Percentiles rank a stretch among this genome's conserved stretches.
phyloP scores from a whole-genome alignment of 768 basidiomycete species.

The Lactarius trivialis region DNA sequence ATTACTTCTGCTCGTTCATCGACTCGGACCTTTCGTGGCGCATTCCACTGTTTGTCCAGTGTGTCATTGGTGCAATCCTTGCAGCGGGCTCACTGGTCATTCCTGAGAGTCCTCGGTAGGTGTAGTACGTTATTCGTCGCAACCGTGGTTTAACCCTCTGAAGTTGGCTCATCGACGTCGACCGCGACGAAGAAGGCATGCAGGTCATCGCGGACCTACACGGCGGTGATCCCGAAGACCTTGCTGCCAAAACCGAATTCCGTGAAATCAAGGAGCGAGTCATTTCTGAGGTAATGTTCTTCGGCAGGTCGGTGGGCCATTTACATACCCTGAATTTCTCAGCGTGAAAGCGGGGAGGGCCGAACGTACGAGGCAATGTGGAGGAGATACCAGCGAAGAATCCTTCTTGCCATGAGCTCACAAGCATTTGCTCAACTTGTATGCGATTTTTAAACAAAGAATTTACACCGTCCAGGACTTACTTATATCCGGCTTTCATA shows the following conservation, averaged over 20 bases:
- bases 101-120: conserved; percentile 84
- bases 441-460: conserved; percentile 29
- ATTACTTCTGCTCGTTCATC: conserved; percentile 89
- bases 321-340: background rate
- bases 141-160: background rate
- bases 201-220: conserved; percentile 83
- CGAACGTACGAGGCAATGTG: conserved; percentile 80
- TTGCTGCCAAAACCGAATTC: conserved; percentile 74
- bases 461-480: background rate
- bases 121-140: background rate
- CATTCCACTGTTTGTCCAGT: conserved; percentile 82
- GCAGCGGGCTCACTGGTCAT: conserved; percentile 73
- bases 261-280: conserved; percentile 83
- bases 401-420: conserved; percentile 90
- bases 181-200: conserved; percentile 78
- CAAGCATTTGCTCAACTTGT: conserved; percentile 95
- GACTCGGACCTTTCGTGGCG: conserved; percentile 87
- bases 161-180: conserved; percentile 88
- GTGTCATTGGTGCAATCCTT: conserved; percentile 76
- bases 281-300: conserved; percentile 49
- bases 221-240: conserved; percentile 67
- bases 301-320: background rate
- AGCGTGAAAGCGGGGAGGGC: conserved; percentile 73
- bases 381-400: conserved; percentile 78
- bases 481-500: conserved; percentile 28